Evolutionary conservation across 257 asterid species (phyloP).

Genomic region (Eucommia ulmoides): DNA sequence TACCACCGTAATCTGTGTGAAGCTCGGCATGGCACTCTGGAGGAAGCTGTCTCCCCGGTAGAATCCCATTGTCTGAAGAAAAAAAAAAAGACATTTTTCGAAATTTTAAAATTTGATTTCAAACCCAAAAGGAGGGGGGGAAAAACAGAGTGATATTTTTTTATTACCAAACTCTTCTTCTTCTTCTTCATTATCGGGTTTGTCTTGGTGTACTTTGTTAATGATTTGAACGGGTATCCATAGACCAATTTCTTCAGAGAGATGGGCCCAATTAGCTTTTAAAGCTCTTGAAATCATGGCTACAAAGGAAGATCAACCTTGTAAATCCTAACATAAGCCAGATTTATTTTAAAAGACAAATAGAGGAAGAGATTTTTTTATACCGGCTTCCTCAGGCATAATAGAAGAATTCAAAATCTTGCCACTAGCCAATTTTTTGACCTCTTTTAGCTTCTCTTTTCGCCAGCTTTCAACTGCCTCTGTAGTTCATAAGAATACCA

Average conservation of each 20-base stretch:
- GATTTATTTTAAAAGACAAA: background rate
- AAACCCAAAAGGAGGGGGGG: background rate
- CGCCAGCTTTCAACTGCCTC: background rate
- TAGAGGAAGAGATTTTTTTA: background rate
- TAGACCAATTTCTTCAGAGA: conserved; percentile 65
- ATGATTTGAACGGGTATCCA: conserved; percentile 63
- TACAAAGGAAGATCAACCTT: conserved; percentile 13
- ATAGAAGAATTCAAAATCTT: background rate
- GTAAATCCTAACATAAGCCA: background rate
- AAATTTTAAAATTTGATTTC: background rate
- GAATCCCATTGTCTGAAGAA: background rate
- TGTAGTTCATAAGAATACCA: background rate
- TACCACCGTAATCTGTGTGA: background rate
- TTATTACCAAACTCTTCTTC: conserved; percentile 64
- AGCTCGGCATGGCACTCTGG: background rate
- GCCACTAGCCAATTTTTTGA: conserved; percentile 3
- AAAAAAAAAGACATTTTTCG: background rate
- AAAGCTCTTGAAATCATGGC: conserved; percentile 44
- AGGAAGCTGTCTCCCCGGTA: background rate
- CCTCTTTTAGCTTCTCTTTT: background rate
- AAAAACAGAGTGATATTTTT: background rate
- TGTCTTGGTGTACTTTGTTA: conserved; percentile 64
- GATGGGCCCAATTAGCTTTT: conserved; percentile 49
- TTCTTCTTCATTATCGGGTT: conserved; percentile 40
- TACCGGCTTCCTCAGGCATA: background rate